These are phyloP conservation scores for Microcyclospora tardicrescens DNA, from an alignment of 2,329 filamentous ascomycete genomes.

Conservation along the genomic window DNA sequence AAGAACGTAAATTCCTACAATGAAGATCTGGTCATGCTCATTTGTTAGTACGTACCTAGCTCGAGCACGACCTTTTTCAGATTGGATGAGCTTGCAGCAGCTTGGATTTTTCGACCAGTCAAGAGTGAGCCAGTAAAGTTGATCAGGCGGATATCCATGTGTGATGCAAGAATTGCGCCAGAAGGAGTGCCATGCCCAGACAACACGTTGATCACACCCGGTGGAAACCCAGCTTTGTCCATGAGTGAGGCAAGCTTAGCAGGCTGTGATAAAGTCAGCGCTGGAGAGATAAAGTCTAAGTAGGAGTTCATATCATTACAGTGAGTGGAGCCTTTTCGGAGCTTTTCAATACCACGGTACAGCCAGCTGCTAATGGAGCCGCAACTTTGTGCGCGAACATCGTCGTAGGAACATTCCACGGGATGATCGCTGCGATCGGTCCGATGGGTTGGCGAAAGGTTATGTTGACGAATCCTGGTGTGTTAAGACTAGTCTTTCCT, in stretches of 20 bases:
- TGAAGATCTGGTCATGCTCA: no score
- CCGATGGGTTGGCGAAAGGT: no score
- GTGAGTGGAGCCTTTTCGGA: no score
- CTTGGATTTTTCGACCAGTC: constrained; percentile 38
- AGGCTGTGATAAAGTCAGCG: constrained; percentile 33
- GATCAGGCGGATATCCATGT: constrained; percentile 58
- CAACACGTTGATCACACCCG: constrained; percentile 63
- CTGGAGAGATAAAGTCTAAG: not conserved
- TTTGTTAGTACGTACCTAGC: no score
- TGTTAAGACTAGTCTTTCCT: constrained; percentile 35
- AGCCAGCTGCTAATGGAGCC: constrained; percentile 45
- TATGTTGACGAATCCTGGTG: no score
- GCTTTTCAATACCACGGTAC: constrained; percentile 31
- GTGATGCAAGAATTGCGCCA: constrained; percentile 54
- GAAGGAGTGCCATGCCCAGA: constrained; percentile 42
- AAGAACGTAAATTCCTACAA: no score
- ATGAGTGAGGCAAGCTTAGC: constrained; percentile 45
- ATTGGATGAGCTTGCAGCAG: constrained; percentile 17
- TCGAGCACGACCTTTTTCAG: constrained; percentile 49
- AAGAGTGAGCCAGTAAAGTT: constrained; percentile 64
- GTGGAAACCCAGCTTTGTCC: constrained; percentile 56
- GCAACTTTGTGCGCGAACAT: constrained; percentile 68
- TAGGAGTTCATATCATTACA: not conserved
- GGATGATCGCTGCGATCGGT: constrained; percentile 55
- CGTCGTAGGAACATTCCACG: constrained; percentile 64